Evolutionary conservation across 1,139 yeast species (phyloP).

Genomic region (Taiozyma sp.): DNA sequence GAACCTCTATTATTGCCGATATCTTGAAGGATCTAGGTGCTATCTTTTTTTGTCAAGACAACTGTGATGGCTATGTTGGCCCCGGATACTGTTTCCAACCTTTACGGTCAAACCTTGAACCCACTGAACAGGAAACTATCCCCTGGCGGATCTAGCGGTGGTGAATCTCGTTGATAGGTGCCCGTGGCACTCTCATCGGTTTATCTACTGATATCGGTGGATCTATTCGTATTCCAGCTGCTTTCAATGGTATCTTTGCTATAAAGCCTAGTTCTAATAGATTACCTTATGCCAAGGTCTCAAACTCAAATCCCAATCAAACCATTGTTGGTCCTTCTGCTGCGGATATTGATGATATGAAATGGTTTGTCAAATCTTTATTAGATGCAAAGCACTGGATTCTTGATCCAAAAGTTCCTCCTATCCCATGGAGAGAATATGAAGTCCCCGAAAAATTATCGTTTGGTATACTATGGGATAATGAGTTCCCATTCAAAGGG

Average conservation of each 20-base stretch:
- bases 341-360: conserved; percentile 57
- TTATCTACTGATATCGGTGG: conserved; percentile 68
- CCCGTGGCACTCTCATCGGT: conserved; percentile 47
- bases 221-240: conserved; percentile 53
- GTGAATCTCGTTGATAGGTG: conserved; percentile 48
- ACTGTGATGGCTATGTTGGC: conserved; percentile 49
- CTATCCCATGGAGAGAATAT: conserved; percentile 52
- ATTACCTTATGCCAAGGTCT: conserved; percentile 44
- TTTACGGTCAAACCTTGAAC: conserved; percentile 43
- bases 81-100: conserved; percentile 39
- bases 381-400: conserved; percentile 54
- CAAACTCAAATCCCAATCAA: conserved; percentile 56
- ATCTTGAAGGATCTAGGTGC: conserved; percentile 46
- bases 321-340: conserved; percentile 56
- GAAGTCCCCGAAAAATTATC: conserved; percentile 30
- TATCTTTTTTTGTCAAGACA: conserved; percentile 47
- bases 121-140: conserved; percentile 38
- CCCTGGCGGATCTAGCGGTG: conserved; percentile 53
- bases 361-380: conserved; percentile 51
- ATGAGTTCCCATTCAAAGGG: conserved; percentile 44
- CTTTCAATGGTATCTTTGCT: conserved; percentile 50
- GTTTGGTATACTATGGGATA: conserved; percentile 28
- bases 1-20: conserved; percentile 40
- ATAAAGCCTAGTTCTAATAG: conserved; percentile 45
- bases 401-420: conserved; percentile 44